These are phyloP conservation scores for Fonsecaea nubica DNA, from an alignment of 2,329 filamentous ascomycete species.

Conservation along the genomic window DNA sequence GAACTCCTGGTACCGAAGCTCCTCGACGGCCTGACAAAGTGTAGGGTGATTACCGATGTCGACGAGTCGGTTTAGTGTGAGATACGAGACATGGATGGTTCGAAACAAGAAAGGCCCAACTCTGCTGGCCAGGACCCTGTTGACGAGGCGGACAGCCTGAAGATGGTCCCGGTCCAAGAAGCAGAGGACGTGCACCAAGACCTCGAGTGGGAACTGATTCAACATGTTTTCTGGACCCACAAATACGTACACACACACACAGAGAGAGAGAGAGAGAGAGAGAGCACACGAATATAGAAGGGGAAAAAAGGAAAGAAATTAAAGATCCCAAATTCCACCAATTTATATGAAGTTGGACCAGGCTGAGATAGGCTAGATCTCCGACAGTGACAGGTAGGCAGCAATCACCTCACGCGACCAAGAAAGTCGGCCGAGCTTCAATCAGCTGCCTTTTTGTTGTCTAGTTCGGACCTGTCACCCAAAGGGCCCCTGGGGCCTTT, in stretches of 20 bases:
- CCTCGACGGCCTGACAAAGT: constrained; percentile 9
- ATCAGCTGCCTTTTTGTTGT: too few relatives aligned
- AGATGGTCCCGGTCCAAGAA: constrained; percentile 9
- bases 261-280: neutral
- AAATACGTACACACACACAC: neutral
- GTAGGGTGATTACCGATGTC: constrained; percentile 10
- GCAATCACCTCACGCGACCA: too few relatives aligned
- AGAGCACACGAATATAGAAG: neutral
- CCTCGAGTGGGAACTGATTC: constrained; percentile 17
- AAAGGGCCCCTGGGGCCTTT: too few relatives aligned
- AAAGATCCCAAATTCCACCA: too few relatives aligned
- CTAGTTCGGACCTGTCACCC: too few relatives aligned
- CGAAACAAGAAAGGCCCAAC: constrained; percentile 19
- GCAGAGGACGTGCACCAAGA: constrained; percentile 17
- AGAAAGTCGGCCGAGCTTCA: too few relatives aligned
- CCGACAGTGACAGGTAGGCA: too few relatives aligned
- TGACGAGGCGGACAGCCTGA: constrained; percentile 13
- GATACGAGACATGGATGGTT: constrained; percentile 14
- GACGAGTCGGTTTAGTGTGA: constrained; percentile 18
- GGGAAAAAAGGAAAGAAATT: too few relatives aligned
- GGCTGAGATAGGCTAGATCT: too few relatives aligned
- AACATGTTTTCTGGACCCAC: constrained; percentile 11
- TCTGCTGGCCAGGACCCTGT: constrained; percentile 1
- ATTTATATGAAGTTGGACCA: too few relatives aligned
- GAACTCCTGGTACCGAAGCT: constrained; percentile 25